These are phyloP conservation scores for Colletotrichum tropicale DNA, from an alignment of 2,329 filamentous ascomycete genomes.

Conservation along the genomic window DNA sequence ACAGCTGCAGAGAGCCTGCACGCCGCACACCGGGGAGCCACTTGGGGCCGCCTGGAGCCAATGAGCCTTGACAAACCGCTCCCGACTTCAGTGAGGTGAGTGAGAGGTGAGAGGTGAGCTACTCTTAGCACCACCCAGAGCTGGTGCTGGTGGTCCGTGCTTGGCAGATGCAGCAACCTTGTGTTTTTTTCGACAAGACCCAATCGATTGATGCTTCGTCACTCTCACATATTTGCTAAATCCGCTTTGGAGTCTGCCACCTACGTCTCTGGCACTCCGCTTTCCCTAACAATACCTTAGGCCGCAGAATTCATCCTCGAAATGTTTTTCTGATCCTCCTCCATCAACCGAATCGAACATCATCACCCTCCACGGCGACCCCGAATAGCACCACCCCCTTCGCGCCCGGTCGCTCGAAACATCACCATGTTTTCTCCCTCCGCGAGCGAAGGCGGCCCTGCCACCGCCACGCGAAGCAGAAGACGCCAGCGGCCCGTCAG, in stretches of 20 bases:
- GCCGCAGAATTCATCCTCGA: constrained; percentile 19
- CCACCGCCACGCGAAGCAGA: constrained; percentile 63
- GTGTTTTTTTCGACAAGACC: constrained; percentile 31
- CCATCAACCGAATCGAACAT: neutral
- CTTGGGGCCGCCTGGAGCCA: neutral
- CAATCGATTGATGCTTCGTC: constrained; percentile 30
- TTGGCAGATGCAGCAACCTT: constrained; percentile 34
- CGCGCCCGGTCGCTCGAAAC: constrained; percentile 16
- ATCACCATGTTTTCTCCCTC: constrained; percentile 65
- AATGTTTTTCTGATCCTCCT: constrained; percentile 19
- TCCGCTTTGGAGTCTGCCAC: constrained; percentile 11
- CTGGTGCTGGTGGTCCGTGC: constrained; percentile 34
- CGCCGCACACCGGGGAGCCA: neutral
- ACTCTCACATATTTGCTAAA: constrained; percentile 24
- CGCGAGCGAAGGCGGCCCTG: constrained; percentile 54
- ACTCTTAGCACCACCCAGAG: neutral
- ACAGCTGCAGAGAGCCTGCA: constrained; percentile 4
- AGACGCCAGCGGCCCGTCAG: constrained; percentile 65
- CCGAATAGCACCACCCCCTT: neutral
- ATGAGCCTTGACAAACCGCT: neutral
- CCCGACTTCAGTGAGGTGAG: neutral
- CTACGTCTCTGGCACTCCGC: constrained; percentile 11
- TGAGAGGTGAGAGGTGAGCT: neutral
- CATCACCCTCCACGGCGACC: constrained; percentile 17
- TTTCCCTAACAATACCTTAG: constrained; percentile 8